Base-by-base conservation (phyloP, 768 basidiomycete genomes). In the Lyophyllum semitale region DNA sequence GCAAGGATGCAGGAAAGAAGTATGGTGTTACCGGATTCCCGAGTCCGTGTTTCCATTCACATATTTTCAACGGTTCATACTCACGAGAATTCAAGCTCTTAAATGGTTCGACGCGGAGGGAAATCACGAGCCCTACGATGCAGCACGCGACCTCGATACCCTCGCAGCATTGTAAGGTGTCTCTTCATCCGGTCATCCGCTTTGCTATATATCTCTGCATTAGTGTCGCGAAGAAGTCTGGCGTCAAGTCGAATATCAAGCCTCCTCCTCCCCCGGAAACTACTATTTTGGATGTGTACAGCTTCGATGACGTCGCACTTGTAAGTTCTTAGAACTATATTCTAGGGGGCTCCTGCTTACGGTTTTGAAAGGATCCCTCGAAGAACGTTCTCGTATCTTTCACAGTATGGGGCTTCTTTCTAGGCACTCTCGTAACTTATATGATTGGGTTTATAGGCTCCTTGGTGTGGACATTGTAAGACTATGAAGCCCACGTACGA, bases 391-490 rank as follows among this genome's bases (percentile, higher is more conserved):
- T 98, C 22, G 92, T 96, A 43, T 78, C 89, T 0, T 93, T 90
- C 75, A 93, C 88, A 56, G 90, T 81, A 68, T 47, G 83, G 5
- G 68, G 45, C 49, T 47, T 35, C 40, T 47, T 9, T 30, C 29
- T 47, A 18, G 30, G n/a, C 40, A 57, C 43, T 54, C 49, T 27
- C 46, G 44, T 45, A 32, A 48, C 30, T 47, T 25, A 51, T 15
- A 18, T 4, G n/a, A 30, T 52, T 45, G 50, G 23, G n/a, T n/a
- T n/a, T 43, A 44, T 59, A 83, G 81, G 82, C 89, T 23, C 84
- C 85, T 35, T 89, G 91, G 93, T 95, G 95, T 62, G 93, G 94
- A 27, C 95, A 98, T 78, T 98, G 96, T 83, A 98, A 98, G 77
- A 80, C 57, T 60, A 69, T 97, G 71, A 95, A 95, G 71, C 94